phyloP scores from a whole-genome alignment of 2,329 filamentous ascomycete genomes.

The Beauveria rudraprayagi region DNA sequence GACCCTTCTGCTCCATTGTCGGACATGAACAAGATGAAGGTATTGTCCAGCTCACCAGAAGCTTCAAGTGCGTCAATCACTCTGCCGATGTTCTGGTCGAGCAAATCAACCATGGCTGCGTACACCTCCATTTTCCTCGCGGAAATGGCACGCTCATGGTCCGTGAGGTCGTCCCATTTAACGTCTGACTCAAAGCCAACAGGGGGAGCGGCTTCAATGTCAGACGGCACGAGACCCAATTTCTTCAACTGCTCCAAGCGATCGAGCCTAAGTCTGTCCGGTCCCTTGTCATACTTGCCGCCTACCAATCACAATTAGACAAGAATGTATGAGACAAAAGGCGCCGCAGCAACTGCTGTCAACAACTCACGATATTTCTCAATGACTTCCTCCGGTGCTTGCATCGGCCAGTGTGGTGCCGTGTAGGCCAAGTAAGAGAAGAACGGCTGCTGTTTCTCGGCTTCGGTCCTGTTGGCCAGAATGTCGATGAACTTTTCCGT shows the following conservation, averaged over 20 bases:
- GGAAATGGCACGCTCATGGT: constrained; percentile 9
- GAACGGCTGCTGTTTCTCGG: constrained; percentile 33
- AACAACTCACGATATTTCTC: constrained; percentile 30
- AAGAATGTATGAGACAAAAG: not conserved
- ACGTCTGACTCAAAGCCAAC: constrained; percentile 8
- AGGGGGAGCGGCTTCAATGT: constrained; percentile 15
- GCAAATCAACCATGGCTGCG: constrained; percentile 46
- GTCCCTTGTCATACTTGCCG: constrained; percentile 41
- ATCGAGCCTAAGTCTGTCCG: constrained; percentile 34
- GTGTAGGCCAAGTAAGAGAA: constrained; percentile 52
- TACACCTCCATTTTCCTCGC: constrained; percentile 31
- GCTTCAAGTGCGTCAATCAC: constrained; percentile 38
- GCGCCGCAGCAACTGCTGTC: not conserved
- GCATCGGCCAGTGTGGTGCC: constrained; percentile 43
- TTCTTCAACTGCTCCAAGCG: constrained; percentile 38
- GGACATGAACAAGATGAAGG: constrained; percentile 45
- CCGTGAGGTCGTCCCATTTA: constrained; percentile 14
- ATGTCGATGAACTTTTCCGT: constrained; percentile 41
- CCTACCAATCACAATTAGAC: constrained; percentile 9
- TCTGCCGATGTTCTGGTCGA: constrained; percentile 42
- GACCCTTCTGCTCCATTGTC: constrained; percentile 49
- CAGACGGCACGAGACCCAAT: constrained; percentile 27
- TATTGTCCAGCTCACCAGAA: constrained; percentile 44
- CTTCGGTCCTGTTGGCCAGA: constrained; percentile 18
- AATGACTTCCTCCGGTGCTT: constrained; percentile 37